These are phyloP conservation scores for Waitea zeae DNA, from an alignment of 1,284 basidiomycete species.

Conservation along the genomic window DNA sequence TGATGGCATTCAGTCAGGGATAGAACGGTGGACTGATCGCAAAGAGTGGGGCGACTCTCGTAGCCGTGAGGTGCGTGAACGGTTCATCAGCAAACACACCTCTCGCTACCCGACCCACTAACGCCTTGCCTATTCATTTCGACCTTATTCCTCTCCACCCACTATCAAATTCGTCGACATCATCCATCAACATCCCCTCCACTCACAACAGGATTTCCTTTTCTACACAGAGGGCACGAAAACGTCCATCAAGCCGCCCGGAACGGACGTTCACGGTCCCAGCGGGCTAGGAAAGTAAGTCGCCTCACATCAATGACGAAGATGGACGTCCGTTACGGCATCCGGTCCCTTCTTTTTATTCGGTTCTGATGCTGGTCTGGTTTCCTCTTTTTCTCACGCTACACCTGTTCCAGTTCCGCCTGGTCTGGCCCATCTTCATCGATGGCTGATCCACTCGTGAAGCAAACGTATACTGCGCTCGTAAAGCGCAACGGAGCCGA, in stretches of 20 bases:
- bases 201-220: constrained; percentile 15
- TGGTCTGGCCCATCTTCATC: background rate
- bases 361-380: too few species aligned
- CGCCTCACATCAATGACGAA: background rate
- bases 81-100: too few species aligned
- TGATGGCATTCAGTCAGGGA: constrained; percentile 13
- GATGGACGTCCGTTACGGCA: too few species aligned
- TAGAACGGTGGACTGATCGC: constrained; percentile 26
- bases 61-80: constrained; percentile 16
- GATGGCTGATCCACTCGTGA: constrained; percentile 15
- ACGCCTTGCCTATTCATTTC: too few species aligned
- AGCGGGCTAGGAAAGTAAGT: background rate
- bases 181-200: constrained; percentile 2
- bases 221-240: constrained; percentile 20
- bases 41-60: constrained; percentile 14
- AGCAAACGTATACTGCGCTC: constrained; percentile 25
- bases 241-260: constrained; percentile 14
- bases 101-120: too few species aligned
- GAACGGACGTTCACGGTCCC: constrained; percentile 10
- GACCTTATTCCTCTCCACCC: too few species aligned
- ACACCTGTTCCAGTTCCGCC: background rate
- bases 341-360: too few species aligned
- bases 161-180: too few species aligned
- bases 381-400: background rate
- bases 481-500: constrained; percentile 15